These are phyloP conservation scores for Handroanthus guayacan DNA, from an alignment of 257 asterid genomes.

Conservation along the genomic window DNA sequence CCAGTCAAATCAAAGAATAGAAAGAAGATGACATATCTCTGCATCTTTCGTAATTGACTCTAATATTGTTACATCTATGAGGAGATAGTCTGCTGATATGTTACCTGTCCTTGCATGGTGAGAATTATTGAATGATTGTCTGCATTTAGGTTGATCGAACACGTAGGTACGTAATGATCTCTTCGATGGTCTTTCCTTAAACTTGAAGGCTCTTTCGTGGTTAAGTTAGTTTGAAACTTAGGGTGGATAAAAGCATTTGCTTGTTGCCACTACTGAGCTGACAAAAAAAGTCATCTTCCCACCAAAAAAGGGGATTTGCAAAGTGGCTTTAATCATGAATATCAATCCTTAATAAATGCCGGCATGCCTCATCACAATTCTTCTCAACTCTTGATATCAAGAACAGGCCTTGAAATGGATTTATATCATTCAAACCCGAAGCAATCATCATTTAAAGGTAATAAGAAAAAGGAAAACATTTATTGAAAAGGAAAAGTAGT, in stretches of 20 bases:
- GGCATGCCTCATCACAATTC: not conserved
- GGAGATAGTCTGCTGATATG: not conserved
- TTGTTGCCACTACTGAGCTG: not conserved
- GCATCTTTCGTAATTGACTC: not conserved
- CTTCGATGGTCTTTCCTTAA: slow-evolving; percentile 16
- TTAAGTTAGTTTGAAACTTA: slow-evolving; percentile 10
- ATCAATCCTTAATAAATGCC: not conserved
- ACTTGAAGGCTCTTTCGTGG: slow-evolving; percentile 12
- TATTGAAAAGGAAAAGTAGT: not conserved
- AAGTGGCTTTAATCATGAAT: slow-evolving; percentile 29
- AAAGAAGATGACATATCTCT: not conserved
- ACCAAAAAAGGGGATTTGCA: slow-evolving; percentile 6
- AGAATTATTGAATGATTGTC: not conserved
- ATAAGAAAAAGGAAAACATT: not conserved
- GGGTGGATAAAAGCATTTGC: not conserved
- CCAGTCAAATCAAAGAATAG: not conserved
- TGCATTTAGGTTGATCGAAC: not conserved
- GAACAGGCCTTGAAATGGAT: not conserved
- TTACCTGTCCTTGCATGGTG: not conserved
- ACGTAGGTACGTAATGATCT: not conserved
- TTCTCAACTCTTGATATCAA: not conserved
- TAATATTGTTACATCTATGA: not conserved
- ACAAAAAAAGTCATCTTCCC: not conserved
- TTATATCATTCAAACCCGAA: slow-evolving; percentile 21
- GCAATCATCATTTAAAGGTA: not conserved